Base-by-base conservation (phyloP, 2,329 filamentous ascomycete species). In the Dichotomopilus funicola region DNA sequence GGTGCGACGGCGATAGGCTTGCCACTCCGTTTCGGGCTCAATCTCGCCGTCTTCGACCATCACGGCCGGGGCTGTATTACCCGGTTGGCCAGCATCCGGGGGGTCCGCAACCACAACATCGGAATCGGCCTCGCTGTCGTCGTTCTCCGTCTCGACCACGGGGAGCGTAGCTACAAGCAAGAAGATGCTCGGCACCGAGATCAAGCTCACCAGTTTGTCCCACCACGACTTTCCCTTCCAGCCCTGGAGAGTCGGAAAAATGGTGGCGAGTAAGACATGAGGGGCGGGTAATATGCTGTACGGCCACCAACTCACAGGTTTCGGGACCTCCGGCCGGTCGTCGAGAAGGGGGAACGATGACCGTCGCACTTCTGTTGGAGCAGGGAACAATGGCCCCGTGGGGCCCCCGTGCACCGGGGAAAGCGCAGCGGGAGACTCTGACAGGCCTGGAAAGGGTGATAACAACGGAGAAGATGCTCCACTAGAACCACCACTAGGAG, bases 101-200 rank as follows among this genome's bases (percentile, higher is more conserved):
- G 66, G 63, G 31, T 74, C 72, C 8, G 66, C 56, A 6, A 67
- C 49, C 8, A 27, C 19, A 27, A 2, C 19, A 27, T 61, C 65
- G 4, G 72, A 75, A 5, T 71, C 71, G 3, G 75, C 71, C 10
- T 83, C 79, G 6, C 79, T 76, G 12, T 76, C 72, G 10, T 79
- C 76, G 19, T 81, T 78, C 43, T 81, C 79, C 1, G 81, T 81
- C 64, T 97, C 92, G 5, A 96, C 89, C 0, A 99, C 91, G 0
- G 95, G 94, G 4, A 99, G 71, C 0, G 94, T 99, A 47, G 94
- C 83, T 0, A 92, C 92, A 4, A 99, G 77, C 2, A 97, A 73
- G 59, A 99, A 89, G 40, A 99, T 90, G 63, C 88, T 95, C 1
- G 91, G 89, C n/a, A 90, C 86, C 6, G 91, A 91, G 40, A 95